phyloP scores from a whole-genome alignment of 257 asterid genomes.

The Nicotiana otophora region DNA sequence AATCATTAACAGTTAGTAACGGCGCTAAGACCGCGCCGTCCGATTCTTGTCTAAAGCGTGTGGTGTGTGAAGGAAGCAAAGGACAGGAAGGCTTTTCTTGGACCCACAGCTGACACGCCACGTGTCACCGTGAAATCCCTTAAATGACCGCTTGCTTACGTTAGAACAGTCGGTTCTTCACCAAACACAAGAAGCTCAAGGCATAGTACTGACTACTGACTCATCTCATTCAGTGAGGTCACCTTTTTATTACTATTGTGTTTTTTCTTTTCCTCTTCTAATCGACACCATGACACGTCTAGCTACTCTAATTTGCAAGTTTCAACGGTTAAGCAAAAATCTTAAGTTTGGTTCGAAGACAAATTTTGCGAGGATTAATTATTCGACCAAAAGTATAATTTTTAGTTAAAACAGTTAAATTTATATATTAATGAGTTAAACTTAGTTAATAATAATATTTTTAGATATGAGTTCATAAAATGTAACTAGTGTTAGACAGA shows the following conservation, averaged over 20 bases:
- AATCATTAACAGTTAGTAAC: constrained; percentile 50
- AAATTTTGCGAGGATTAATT: too few relatives aligned
- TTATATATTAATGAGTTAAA: too few relatives aligned
- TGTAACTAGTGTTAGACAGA: too few relatives aligned
- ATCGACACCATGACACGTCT: too few relatives aligned
- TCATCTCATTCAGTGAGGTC: background rate
- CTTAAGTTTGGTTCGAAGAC: too few relatives aligned
- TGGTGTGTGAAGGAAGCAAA: constrained; percentile 37
- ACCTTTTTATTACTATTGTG: background rate
- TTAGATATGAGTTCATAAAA: too few relatives aligned
- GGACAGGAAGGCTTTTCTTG: constrained; percentile 19
- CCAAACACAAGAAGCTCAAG: constrained; percentile 7
- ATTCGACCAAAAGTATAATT: too few relatives aligned
- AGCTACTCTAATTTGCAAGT: too few relatives aligned
- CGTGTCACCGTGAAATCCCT: constrained; percentile 13
- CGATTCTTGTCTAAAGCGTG: constrained; percentile 41
- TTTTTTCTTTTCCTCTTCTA: background rate
- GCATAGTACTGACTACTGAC: background rate
- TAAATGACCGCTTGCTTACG: constrained; percentile 19
- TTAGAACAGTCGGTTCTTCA: constrained; percentile 14
- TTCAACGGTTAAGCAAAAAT: too few relatives aligned
- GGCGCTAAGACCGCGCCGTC: constrained; percentile 61
- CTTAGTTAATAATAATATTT: too few relatives aligned
- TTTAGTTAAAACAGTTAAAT: too few relatives aligned
- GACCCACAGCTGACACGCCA: constrained; percentile 25